Percentiles rank a stretch among this genome's conserved stretches.
phyloP scores from a whole-genome alignment of 805 yeast genomes.

The Grigorovia transvaalensis region DNA sequence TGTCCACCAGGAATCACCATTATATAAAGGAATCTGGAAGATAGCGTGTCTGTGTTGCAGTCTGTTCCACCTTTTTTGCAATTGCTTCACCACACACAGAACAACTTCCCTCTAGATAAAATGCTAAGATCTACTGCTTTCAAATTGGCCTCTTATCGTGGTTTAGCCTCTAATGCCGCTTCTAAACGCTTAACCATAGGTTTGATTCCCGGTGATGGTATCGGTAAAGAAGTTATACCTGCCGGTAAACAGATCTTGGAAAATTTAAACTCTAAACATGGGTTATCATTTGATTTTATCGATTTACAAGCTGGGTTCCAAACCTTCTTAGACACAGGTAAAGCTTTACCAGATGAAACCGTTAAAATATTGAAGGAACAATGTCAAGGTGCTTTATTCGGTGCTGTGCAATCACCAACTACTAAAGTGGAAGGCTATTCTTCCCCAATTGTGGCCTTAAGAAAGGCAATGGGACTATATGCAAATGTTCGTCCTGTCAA shows the following conservation, averaged over 20 bases:
- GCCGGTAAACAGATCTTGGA: constrained; percentile 86
- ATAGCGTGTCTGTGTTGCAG: background rate
- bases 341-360: constrained; percentile 90
- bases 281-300: constrained; percentile 74
- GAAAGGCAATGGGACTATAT: constrained; percentile 87
- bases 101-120: background rate
- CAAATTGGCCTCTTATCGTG: constrained; percentile 24
- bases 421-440: constrained; percentile 93
- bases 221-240: constrained; percentile 95
- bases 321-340: constrained; percentile 87
- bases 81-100: too few relatives aligned
- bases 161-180: constrained; percentile 30
- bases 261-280: constrained; percentile 65
- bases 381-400: constrained; percentile 96
- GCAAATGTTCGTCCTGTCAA: constrained; percentile 98
- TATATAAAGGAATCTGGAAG: background rate
- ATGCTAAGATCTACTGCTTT: constrained; percentile 24
- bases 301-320: constrained; percentile 92
- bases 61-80: background rate
- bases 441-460: constrained; percentile 96
- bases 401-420: constrained; percentile 94
- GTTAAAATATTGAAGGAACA: constrained; percentile 62
- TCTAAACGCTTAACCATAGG: constrained; percentile 44
- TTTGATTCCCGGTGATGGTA: constrained; percentile 96
- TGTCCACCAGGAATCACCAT: background rate